Evolutionary conservation across 106 monocot species (phyloP).

Genomic region (Chionographis japonica): DNA sequence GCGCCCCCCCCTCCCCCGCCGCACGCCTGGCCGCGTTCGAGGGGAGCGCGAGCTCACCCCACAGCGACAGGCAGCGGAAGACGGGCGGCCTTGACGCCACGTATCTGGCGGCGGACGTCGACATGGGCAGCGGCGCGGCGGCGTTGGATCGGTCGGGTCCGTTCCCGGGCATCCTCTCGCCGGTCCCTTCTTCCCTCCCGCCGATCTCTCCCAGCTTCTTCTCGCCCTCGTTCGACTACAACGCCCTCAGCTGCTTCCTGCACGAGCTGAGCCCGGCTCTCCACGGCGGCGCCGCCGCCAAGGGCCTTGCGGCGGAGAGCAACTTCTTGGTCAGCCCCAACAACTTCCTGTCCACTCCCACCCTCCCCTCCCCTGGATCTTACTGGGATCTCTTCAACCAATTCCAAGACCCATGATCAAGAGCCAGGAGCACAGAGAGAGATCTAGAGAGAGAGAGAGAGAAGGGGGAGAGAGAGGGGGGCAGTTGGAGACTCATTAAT

Average conservation of each 20-base stretch:
- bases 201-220: slow-evolving; percentile 31
- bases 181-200: slow-evolving; percentile 27
- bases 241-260: slow-evolving; percentile 4
- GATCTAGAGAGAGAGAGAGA: neutral
- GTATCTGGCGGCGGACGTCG: neutral
- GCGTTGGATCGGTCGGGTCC: neutral
- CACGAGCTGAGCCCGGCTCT: slow-evolving; percentile 28
- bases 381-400: slow-evolving; percentile 45
- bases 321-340: slow-evolving; percentile 27
- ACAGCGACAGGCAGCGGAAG: neutral
- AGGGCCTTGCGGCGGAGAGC: no score
- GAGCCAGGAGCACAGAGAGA: neutral
- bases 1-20: slow-evolving; percentile 45
- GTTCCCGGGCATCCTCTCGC: slow-evolving; percentile 32
- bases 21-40: slow-evolving; percentile 56
- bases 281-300: neutral
- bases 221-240: slow-evolving; percentile 16
- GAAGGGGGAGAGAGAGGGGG: no score
- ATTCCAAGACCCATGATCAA: neutral
- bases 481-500: no score
- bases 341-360: slow-evolving; percentile 21
- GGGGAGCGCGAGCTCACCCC: slow-evolving; percentile 4
- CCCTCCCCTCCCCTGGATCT: slow-evolving; percentile 22
- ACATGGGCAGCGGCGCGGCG: neutral
- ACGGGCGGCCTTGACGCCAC: neutral